Evolutionary conservation across 768 basidiomycete genomes (phyloP), one percentile per base, ranked within the genome.

Genomic region (Boletus sensibilis): DNA sequence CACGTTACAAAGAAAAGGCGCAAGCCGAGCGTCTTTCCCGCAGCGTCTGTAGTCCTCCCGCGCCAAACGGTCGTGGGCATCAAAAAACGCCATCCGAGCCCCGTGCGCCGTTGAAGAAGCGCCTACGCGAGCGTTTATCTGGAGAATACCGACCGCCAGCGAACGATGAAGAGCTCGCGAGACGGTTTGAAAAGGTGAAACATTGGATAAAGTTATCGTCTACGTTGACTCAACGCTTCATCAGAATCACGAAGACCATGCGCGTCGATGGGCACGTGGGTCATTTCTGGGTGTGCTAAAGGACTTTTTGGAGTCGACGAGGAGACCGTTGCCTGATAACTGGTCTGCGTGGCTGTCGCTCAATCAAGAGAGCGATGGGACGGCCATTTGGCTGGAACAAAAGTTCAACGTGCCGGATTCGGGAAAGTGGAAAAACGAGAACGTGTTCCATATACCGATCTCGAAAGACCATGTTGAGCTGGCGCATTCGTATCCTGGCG

Each of bases 291-390:
- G 33, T 34, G 53, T 62, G 2, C 50, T 73, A 1, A 53, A 27
- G 77, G 48, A 69, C 72, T 56, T 70, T 83, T 48, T 74, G 75
- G 50, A 68, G 65, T 41, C 76, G 74, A 59, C 74, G 14, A 52
- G 63, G 35, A 41, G 50, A 57, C 33, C 69, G 66, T 5, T 68
- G 74, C 53, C 72, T 64, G 44, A 62, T 3, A 72, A 80, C 8
- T 90, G 87, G 86, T 76, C 78, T 25, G 69, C 83, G 38, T 91
- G 89, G 90, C 66, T 92, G n/a, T 88, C 89, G 3, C 76, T 83
- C 63, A 90, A 91, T 64, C 81, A 83, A 13, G 84, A 84, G 55
- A 83, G 78, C 61, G 88, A 90, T 62, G 82, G 81, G 20, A 91
- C 89, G 9, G 88, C 88, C 4, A 89, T 90, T 38, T 92, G 90